Evolutionary conservation across 2,329 filamentous ascomycete species (phyloP).

Genomic region (Colletotrichum sp.): DNA sequence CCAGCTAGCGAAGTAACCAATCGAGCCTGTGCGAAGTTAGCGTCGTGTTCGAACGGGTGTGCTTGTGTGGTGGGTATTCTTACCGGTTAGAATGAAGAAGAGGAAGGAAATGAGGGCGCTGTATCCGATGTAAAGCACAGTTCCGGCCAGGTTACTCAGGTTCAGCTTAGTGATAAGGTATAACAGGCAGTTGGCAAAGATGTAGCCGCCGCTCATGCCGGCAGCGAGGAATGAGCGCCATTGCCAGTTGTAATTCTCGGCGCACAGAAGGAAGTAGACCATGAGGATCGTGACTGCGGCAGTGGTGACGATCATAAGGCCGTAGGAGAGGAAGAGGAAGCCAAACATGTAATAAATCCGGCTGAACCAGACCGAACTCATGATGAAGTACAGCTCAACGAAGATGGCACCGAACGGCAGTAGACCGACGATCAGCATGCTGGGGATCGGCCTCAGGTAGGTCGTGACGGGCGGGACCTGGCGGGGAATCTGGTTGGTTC

Average conservation of each 20-base stretch:
- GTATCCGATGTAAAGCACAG: conserved; percentile 92
- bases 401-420: conserved; percentile 97
- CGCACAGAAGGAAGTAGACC: conserved; percentile 95
- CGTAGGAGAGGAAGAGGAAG: conserved; percentile 97
- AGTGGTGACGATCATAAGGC: conserved; percentile 94
- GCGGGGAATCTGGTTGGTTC: conserved; percentile 96
- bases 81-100: conserved; percentile 94
- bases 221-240: conserved; percentile 94
- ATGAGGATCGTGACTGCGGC: conserved; percentile 91
- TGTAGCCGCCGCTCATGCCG: conserved; percentile 88
- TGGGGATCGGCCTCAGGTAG: conserved; percentile 86
- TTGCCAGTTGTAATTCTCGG: conserved; percentile 99
- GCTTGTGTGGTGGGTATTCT: conserved; percentile 40
- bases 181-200: conserved; percentile 88
- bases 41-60: background rate
- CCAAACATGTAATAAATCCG: conserved; percentile 99
- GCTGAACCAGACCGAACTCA: conserved; percentile 98
- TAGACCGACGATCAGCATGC: conserved; percentile 89
- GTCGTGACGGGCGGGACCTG: conserved; percentile 87
- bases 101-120: conserved; percentile 87
- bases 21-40: conserved; percentile 68
- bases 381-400: conserved; percentile 98
- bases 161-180: conserved; percentile 91
- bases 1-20: conserved; percentile 96
- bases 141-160: conserved; percentile 83